Conservation (phyloP, 768 basidiomycete species). For the Tylopilus cervinicoccineus region DNA sequence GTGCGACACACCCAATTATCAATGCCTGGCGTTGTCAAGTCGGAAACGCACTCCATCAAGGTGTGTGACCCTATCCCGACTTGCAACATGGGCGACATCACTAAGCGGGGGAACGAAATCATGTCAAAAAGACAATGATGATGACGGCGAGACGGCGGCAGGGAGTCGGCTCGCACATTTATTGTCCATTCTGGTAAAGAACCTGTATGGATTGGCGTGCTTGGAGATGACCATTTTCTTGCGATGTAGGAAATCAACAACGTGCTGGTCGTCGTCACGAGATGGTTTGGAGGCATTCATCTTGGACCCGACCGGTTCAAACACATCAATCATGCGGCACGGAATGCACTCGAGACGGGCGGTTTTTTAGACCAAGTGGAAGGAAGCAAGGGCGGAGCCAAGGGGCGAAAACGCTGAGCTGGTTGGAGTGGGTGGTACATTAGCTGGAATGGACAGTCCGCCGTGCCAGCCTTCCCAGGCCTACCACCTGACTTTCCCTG, state of each 20-base stretch:
- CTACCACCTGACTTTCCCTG: conserved; percentile 5
- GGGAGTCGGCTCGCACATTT: conserved; percentile 89
- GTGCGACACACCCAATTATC: conserved; percentile 76
- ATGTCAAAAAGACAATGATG: conserved; percentile 74
- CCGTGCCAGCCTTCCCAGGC: background rate
- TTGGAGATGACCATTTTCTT: background rate
- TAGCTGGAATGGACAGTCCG: background rate
- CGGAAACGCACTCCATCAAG: conserved; percentile 68
- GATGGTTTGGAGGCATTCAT: conserved; percentile 91
- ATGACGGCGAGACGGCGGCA: conserved; percentile 92
- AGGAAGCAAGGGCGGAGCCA: conserved; percentile 16
- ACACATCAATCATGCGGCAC: conserved; percentile 93
- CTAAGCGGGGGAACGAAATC: background rate
- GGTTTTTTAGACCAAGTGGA: conserved; percentile 70
- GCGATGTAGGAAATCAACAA: conserved; percentile 64
- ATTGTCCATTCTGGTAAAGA: conserved; percentile 74
- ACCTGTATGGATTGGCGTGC: background rate
- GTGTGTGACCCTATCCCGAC: conserved; percentile 33
- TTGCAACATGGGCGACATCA: background rate
- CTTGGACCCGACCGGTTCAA: conserved; percentile 87
- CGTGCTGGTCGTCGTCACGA: conserved; percentile 87
- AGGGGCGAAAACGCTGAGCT: conserved; percentile 28
- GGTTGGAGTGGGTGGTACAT: background rate
- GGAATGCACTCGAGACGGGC: conserved; percentile 83
- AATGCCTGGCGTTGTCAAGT: conserved; percentile 80